Percentiles rank a stretch among this genome's conserved stretches.
Evolutionary conservation across 768 basidiomycete genomes (phyloP).

Genomic region (Pleurotus sapidus): DNA sequence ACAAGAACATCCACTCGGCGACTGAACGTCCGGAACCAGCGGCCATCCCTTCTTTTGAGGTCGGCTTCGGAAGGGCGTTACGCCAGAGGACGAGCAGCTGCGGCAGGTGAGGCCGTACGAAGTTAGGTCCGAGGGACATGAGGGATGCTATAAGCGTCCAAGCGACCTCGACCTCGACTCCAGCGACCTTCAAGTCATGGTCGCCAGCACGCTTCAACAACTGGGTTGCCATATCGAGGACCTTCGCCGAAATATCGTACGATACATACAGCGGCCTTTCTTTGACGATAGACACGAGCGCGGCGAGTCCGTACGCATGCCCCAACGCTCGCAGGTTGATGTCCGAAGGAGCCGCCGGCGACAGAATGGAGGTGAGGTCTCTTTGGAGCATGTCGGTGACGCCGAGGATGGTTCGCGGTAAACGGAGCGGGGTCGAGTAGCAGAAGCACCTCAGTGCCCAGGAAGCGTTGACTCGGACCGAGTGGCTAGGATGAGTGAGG

Average conservation of each 20-base stretch:
- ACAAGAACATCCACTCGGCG: slow-evolving; percentile 87
- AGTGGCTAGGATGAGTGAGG: slow-evolving; percentile 82
- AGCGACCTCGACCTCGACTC: slow-evolving; percentile 86
- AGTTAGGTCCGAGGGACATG: slow-evolving; percentile 91
- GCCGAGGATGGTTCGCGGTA: slow-evolving; percentile 74
- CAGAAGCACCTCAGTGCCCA: slow-evolving; percentile 92
- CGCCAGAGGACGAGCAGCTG: slow-evolving; percentile 96
- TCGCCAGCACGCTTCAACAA: slow-evolving; percentile 90
- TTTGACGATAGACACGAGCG: slow-evolving; percentile 82
- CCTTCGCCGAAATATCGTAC: slow-evolving; percentile 87
- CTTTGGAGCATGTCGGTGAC: slow-evolving; percentile 82
- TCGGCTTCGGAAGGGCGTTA: slow-evolving; percentile 94
- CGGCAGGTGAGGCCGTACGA: slow-evolving; percentile 90
- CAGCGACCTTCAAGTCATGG: slow-evolving; percentile 81
- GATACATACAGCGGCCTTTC: slow-evolving; percentile 91
- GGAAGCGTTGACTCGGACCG: slow-evolving; percentile 81
- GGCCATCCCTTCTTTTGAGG: slow-evolving; percentile 71
- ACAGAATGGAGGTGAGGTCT: slow-evolving; percentile 71
- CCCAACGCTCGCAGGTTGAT: slow-evolving; percentile 73
- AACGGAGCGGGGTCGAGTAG: slow-evolving; percentile 79
- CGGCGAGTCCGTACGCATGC: slow-evolving; percentile 87
- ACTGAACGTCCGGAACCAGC: slow-evolving; percentile 58
- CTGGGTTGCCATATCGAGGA: slow-evolving; percentile 87
- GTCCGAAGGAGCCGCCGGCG: slow-evolving; percentile 71
- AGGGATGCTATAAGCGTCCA: slow-evolving; percentile 91